phyloP scores from a whole-genome alignment of 2,329 filamentous ascomycete genomes.

The Nannizzia gypsea region DNA sequence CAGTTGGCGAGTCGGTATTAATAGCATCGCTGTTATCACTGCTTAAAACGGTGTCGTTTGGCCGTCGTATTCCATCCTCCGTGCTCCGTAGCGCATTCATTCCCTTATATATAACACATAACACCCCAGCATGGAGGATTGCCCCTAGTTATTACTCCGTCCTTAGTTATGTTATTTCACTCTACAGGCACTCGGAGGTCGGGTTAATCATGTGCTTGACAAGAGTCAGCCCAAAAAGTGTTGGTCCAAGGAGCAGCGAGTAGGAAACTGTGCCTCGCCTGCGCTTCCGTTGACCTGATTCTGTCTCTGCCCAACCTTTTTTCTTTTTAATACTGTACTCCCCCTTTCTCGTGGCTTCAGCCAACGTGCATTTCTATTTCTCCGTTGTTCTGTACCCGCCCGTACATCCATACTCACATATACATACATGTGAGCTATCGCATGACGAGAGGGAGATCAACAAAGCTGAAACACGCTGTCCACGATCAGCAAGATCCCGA shows the following conservation, averaged over 20 bases:
- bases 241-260: not conserved
- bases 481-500: not conserved
- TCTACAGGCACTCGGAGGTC: not conserved
- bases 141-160: not conserved
- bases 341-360: not conserved
- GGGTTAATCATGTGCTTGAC: not conserved
- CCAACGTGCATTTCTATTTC: not conserved
- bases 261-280: not conserved
- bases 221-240: not conserved
- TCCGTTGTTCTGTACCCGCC: not conserved
- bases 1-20: not conserved
- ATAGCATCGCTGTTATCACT: not conserved
- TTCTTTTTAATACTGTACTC: no score
- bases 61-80: not conserved
- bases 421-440: not conserved
- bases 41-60: not conserved
- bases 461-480: not conserved
- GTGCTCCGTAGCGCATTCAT: no score
- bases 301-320: not conserved
- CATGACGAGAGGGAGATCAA: slow-evolving; percentile 1
- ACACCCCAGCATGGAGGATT: not conserved
- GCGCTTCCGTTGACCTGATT: slow-evolving; percentile 3
- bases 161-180: not conserved
- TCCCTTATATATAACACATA: no score
- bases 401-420: not conserved